Conservation (phyloP, 2,329 filamentous ascomycete genomes). For the Talaromyces sp. region DNA sequence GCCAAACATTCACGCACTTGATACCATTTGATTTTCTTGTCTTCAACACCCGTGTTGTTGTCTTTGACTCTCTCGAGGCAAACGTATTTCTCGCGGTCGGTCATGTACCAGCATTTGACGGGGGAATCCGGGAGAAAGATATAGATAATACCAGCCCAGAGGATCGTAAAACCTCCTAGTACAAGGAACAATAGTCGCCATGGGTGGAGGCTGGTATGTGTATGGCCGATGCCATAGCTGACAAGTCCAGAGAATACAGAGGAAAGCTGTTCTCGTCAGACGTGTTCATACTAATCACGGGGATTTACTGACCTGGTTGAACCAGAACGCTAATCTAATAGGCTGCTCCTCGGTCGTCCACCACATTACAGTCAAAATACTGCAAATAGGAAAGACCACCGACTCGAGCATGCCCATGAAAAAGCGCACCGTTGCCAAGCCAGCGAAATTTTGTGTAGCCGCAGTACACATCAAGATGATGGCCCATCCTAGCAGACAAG, state of each 20-base stretch:
- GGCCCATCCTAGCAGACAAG: conserved; percentile 13
- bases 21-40: conserved; percentile 42
- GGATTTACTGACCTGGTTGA: conserved; percentile 16
- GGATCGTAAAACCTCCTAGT: conserved; percentile 22
- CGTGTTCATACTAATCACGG: conserved; percentile 10
- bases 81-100: conserved; percentile 23
- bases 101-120: conserved; percentile 24
- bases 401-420: conserved; percentile 17
- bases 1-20: conserved; percentile 41
- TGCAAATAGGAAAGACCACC: conserved; percentile 12
- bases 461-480: conserved; percentile 13
- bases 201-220: conserved; percentile 23
- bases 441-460: conserved; percentile 10
- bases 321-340: conserved; percentile 14
- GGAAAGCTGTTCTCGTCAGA: conserved; percentile 22
- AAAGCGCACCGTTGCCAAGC: conserved; percentile 13
- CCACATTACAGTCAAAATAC: conserved; percentile 17
- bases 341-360: conserved; percentile 15
- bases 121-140: conserved; percentile 24
- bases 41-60: conserved; percentile 30
- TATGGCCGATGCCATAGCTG: conserved; percentile 35
- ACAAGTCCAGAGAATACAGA: conserved; percentile 33
- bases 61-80: conserved; percentile 24
- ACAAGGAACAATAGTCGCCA: conserved; percentile 26
- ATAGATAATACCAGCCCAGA: conserved; percentile 22